Conservation (phyloP, 306 rosid species). For the Cyamopsis tetragonoloba region DNA sequence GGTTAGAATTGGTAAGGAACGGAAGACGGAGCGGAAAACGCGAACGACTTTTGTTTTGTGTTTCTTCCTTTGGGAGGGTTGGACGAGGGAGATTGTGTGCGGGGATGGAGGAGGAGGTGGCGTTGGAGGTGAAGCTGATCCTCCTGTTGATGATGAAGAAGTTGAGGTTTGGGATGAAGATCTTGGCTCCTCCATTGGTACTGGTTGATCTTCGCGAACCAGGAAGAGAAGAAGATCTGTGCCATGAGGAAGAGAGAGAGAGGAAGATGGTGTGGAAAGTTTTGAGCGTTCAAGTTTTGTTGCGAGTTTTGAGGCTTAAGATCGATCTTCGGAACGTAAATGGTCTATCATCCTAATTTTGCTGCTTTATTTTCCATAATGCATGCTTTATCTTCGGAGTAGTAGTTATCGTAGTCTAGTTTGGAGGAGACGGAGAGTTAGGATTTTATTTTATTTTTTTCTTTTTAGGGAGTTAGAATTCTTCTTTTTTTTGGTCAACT, state of each 20-base stretch:
- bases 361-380: neutral
- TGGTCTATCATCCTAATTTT: slow-evolving; percentile 20
- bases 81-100: slow-evolving; percentile 39
- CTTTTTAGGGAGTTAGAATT: no score
- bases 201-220: slow-evolving; percentile 33
- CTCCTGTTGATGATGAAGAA: neutral
- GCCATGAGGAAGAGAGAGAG: slow-evolving; percentile 21
- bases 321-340: slow-evolving; percentile 3
- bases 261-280: neutral
- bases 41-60: slow-evolving; percentile 44
- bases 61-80: slow-evolving; percentile 43
- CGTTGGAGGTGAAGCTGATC: neutral
- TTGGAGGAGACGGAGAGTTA: no score
- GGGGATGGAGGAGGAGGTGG: slow-evolving; percentile 30
- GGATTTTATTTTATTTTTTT: no score
- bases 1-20: slow-evolving; percentile 68
- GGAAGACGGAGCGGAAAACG: slow-evolving; percentile 59
- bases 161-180: slow-evolving; percentile 16
- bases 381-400: slow-evolving; percentile 4
- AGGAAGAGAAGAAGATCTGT: slow-evolving; percentile 21
- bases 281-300: neutral
- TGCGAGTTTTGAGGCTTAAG: slow-evolving; percentile 15
- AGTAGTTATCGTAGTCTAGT: no score
- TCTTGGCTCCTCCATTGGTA: slow-evolving; percentile 65
- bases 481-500: no score